A percentile compares a stretch with the other conserved stretches of the same genome.
phyloP scores from a whole-genome alignment of 305 asterid genomes.

The Fraxinus greggii region DNA sequence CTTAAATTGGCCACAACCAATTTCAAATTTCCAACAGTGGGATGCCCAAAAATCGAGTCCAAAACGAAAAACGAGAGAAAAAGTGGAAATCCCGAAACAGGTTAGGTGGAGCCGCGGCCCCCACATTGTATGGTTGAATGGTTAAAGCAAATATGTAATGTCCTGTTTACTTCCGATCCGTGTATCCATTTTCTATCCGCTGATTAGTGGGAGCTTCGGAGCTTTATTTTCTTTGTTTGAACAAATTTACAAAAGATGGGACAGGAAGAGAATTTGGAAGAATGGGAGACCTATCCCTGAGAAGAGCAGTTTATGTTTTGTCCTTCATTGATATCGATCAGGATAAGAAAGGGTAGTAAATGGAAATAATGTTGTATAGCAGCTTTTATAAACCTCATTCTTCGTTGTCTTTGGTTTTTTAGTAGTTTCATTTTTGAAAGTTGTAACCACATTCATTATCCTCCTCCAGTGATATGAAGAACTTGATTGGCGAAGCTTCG shows the following conservation, averaged over 20 bases:
- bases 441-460: neutral
- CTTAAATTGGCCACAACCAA: no score
- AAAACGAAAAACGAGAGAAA: no score
- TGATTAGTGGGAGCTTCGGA: neutral
- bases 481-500: constrained; percentile 44
- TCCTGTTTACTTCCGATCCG: neutral
- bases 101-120: no score
- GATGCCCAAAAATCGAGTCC: no score
- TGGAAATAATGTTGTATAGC: neutral
- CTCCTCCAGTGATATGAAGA: constrained; percentile 46
- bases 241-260: neutral
- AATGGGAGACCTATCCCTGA: neutral
- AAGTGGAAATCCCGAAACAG: no score
- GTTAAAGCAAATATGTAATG: neutral
- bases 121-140: neutral
- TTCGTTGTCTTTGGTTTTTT: neutral
- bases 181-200: neutral
- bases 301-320: neutral
- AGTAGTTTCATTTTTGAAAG: neutral
- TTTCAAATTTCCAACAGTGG: no score
- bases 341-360: neutral
- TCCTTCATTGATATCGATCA: neutral
- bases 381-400: neutral
- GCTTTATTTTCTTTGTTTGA: neutral
- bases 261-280: neutral